Percentiles rank a stretch among this genome's conserved stretches.
Conservation (phyloP, 164 flowering plant species). For the Vitis vinifera region DNA sequence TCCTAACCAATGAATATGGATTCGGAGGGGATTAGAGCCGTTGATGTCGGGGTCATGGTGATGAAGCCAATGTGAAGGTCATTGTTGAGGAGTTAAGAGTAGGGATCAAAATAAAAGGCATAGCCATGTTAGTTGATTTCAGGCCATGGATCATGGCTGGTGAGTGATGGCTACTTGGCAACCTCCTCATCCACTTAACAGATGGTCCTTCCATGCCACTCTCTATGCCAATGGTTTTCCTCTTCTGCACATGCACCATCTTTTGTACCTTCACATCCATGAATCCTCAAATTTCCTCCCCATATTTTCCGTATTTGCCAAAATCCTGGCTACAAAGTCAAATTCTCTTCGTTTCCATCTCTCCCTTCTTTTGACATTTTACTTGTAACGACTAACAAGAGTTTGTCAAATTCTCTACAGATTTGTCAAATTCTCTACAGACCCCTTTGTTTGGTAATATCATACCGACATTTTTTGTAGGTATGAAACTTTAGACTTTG, state of each 20-base stretch:
- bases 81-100: conserved; percentile 14
- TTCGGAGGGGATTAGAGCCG: neutral
- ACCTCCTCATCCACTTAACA: conserved; percentile 10
- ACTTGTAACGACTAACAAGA: no score
- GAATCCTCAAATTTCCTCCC: no score
- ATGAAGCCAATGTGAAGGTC: conserved; percentile 14
- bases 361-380: no score
- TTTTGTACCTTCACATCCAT: conserved; percentile 12
- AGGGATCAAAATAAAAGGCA: conserved; percentile 1
- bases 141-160: neutral
- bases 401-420: no score
- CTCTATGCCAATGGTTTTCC: conserved; percentile 6
- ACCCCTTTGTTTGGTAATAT: no score
- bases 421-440: no score
- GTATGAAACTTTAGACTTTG: no score
- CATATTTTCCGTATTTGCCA: no score
- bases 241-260: conserved; percentile 7
- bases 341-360: no score
- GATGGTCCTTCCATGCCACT: conserved; percentile 6
- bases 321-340: no score
- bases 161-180: conserved; percentile 15
- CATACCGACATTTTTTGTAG: no score
- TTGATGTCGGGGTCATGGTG: neutral
- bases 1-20: conserved; percentile 1
- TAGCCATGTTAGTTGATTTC: conserved; percentile 14